Conservation (phyloP, 805 yeast genomes). For the Torulaspora indica region DNA sequence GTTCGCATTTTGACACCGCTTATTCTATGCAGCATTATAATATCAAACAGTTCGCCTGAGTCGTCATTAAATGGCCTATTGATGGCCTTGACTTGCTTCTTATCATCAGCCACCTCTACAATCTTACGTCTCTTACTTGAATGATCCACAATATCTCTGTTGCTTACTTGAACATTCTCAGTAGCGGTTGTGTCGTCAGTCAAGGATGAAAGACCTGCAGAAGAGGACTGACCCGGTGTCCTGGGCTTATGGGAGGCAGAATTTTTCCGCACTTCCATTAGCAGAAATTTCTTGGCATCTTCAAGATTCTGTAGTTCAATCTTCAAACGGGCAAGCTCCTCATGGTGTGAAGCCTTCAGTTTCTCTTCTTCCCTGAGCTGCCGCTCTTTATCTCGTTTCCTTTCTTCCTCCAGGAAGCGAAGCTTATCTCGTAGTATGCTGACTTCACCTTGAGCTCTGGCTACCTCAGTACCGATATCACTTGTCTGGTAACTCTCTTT, state of each 20-base stretch:
- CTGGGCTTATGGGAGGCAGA: constrained; percentile 15
- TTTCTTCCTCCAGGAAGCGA: constrained; percentile 41
- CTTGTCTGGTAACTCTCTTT: not conserved
- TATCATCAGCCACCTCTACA: constrained; percentile 7
- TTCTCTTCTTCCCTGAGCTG: constrained; percentile 30
- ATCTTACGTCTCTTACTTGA: constrained; percentile 14
- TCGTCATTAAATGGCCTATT: constrained; percentile 26
- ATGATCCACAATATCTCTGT: constrained; percentile 1
- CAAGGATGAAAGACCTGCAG: constrained; percentile 4
- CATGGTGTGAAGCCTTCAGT: constrained; percentile 19
- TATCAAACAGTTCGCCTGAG: constrained; percentile 24
- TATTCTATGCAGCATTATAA: constrained; percentile 23
- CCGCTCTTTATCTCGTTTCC: constrained; percentile 37
- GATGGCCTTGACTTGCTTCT: constrained; percentile 16
- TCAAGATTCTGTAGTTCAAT: constrained; percentile 43
- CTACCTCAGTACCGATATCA: constrained; percentile 31
- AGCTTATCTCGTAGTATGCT: constrained; percentile 69
- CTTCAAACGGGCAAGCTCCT: constrained; percentile 40
- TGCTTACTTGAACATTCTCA: not conserved
- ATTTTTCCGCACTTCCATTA: constrained; percentile 42
- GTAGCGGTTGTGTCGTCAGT: constrained; percentile 11
- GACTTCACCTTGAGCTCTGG: constrained; percentile 70
- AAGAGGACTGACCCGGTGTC: constrained; percentile 7
- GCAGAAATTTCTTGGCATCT: constrained; percentile 53
- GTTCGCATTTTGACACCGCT: constrained; percentile 28